Conservation (phyloP, 768 basidiomycete species). For the Tremella mesenterica region DNA sequence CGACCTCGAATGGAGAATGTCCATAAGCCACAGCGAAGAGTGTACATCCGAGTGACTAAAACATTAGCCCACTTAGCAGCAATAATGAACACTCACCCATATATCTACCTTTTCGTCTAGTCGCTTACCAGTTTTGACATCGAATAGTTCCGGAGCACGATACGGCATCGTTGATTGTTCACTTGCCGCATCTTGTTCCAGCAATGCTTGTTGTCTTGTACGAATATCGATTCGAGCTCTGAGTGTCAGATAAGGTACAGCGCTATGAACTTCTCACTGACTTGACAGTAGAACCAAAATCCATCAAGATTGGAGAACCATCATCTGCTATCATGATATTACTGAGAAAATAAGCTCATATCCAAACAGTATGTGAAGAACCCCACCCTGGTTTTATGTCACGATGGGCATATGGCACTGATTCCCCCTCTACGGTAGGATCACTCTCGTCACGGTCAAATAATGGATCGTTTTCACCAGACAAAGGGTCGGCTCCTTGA, state of each 20-base stretch:
- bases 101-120: slow-evolving; percentile 95
- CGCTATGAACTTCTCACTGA: slow-evolving; percentile 7
- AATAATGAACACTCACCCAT: slow-evolving; percentile 57
- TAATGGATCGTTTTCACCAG: slow-evolving; percentile 57
- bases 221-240: slow-evolving; percentile 69
- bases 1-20: slow-evolving; percentile 94
- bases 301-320: slow-evolving; percentile 85
- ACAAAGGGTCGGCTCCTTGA: slow-evolving; percentile 59
- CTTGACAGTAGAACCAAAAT: slow-evolving; percentile 85
- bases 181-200: slow-evolving; percentile 91
- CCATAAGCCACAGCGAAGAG: slow-evolving; percentile 89
- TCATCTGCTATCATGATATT: slow-evolving; percentile 97
- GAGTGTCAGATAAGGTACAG: not conserved
- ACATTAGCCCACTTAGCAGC: not conserved
- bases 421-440: slow-evolving; percentile 48
- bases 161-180: slow-evolving; percentile 99
- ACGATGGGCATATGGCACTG: slow-evolving; percentile 87
- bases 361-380: not conserved
- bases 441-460: slow-evolving; percentile 67
- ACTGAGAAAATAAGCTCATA: slow-evolving; percentile 46
- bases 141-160: slow-evolving; percentile 92
- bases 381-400: slow-evolving; percentile 92
- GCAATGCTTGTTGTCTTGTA: slow-evolving; percentile 72
- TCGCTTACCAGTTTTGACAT: slow-evolving; percentile 79
- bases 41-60: slow-evolving; percentile 87